Conservation (phyloP, 495 filamentous ascomycete genomes). For the Jackrogersella minutella region DNA sequence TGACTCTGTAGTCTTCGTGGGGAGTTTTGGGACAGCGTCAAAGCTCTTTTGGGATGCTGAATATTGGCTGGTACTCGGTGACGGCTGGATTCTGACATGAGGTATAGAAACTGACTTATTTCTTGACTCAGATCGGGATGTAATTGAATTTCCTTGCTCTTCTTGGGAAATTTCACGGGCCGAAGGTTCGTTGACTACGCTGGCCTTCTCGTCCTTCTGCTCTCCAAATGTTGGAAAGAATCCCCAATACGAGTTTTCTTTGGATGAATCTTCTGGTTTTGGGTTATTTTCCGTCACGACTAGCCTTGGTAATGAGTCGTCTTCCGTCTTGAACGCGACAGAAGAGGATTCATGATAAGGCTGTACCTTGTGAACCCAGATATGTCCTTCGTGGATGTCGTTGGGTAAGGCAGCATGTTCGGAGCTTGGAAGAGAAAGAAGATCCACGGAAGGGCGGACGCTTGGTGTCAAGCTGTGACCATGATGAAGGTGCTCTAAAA, state of each 20-base stretch:
- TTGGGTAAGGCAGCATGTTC: background rate
- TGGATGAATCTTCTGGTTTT: constrained; percentile 14
- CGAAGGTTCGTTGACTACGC: background rate
- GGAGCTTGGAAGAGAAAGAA: constrained; percentile 3
- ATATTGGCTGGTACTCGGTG: constrained; percentile 22
- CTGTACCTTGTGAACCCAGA: constrained; percentile 28
- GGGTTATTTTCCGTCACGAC: background rate
- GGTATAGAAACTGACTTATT: constrained; percentile 4
- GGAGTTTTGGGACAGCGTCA: background rate
- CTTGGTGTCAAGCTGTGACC: constrained; percentile 22
- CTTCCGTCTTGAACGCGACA: constrained; percentile 2
- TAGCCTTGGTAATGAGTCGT: constrained; percentile 4
- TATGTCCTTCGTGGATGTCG: constrained; percentile 32
- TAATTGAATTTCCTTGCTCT: background rate
- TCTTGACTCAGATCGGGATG: background rate
- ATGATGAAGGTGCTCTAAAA: constrained; percentile 25
- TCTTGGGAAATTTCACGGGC: background rate
- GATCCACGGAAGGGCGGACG: constrained; percentile 10
- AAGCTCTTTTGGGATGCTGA: constrained; percentile 29
- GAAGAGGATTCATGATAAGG: constrained; percentile 20
- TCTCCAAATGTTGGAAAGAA: constrained; percentile 28
- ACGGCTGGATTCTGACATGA: constrained; percentile 19
- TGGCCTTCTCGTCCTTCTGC: constrained; percentile 9
- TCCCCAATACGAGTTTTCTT: constrained; percentile 34
- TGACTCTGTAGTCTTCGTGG: constrained; percentile 8